Percentiles rank a stretch among this genome's conserved stretches.
Conservation (phyloP, 192 early-diverging fungal genomes). For the Backusella tuberculispora region DNA sequence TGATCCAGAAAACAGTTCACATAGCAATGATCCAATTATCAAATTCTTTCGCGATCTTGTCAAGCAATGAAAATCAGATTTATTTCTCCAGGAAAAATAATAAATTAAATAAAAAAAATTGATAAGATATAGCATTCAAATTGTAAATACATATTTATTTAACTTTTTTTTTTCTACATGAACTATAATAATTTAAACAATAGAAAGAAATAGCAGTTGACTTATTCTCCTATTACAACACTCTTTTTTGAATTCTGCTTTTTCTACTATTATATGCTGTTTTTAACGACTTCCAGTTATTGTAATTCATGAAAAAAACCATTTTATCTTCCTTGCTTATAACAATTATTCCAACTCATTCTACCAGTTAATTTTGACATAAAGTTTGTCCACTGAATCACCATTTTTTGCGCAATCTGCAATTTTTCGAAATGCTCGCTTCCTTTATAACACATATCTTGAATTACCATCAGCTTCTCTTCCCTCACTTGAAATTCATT, state of each 20-base stretch:
- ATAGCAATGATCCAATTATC: neutral
- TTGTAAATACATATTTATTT: no score
- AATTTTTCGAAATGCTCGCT: no score
- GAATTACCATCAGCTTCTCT: neutral
- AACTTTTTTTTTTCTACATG: neutral
- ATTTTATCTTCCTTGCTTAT: neutral
- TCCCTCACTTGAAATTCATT: neutral
- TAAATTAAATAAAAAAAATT: no score
- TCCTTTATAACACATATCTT: no score
- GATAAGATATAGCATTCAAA: no score
- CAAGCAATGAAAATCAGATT: neutral
- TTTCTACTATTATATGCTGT: neutral
- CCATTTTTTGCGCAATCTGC: no score
- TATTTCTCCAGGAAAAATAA: no score
- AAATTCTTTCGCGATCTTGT: neutral
- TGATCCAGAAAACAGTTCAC: neutral
- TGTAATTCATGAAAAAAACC: neutral
- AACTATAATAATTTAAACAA: no score
- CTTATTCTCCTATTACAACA: neutral
- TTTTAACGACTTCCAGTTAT: neutral
- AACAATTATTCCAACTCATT: neutral
- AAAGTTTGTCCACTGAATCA: neutral
- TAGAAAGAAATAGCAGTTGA: no score
- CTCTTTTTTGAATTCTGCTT: neutral
- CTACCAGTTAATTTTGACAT: neutral